A percentile compares a stretch with the other conserved stretches of the same genome.
These are phyloP conservation scores for Phylloporus sp. DNA, from an alignment of 768 basidiomycete genomes.

Conservation along the genomic window DNA sequence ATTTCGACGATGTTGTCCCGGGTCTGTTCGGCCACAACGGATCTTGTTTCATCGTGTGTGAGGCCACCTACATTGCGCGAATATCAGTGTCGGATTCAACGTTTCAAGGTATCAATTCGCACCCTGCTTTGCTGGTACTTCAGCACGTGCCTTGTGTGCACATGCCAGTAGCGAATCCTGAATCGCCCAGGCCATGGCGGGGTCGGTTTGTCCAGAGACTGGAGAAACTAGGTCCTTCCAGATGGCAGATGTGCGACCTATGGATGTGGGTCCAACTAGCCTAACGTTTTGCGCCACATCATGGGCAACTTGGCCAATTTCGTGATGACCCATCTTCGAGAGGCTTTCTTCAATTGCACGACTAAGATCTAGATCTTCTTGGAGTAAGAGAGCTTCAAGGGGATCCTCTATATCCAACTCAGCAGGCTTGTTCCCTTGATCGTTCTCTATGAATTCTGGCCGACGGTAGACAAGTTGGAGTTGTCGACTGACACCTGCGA, in stretches of 20 bases:
- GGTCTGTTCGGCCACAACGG: background rate
- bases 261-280: slow-evolving; percentile 3
- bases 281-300: slow-evolving; percentile 4
- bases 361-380: slow-evolving; percentile 43
- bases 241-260: slow-evolving; percentile 1
- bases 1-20: background rate
- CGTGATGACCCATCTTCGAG: slow-evolving; percentile 15
- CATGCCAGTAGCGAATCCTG: slow-evolving; percentile 24
- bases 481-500: slow-evolving; percentile 32
- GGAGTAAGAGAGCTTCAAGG: slow-evolving; percentile 15
- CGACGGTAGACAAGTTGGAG: slow-evolving; percentile 42
- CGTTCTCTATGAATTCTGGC: slow-evolving; percentile 4
- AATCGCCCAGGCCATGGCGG: slow-evolving; percentile 29
- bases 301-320: slow-evolving; percentile 4
- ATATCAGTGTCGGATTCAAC: slow-evolving; percentile 1
- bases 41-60: background rate
- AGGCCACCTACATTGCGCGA: slow-evolving; percentile 2
- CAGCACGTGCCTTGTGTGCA: slow-evolving; percentile 6
- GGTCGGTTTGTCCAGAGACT: slow-evolving; percentile 9
- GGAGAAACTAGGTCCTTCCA: slow-evolving; percentile 10
- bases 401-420: slow-evolving; percentile 9
- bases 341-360: slow-evolving; percentile 48
- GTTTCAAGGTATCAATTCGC: background rate
- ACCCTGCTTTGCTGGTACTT: slow-evolving; percentile 8
- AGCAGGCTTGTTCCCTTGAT: background rate